Conservation (phyloP, 2,329 filamentous ascomycete species). For the Parascedosporium putredinis region DNA sequence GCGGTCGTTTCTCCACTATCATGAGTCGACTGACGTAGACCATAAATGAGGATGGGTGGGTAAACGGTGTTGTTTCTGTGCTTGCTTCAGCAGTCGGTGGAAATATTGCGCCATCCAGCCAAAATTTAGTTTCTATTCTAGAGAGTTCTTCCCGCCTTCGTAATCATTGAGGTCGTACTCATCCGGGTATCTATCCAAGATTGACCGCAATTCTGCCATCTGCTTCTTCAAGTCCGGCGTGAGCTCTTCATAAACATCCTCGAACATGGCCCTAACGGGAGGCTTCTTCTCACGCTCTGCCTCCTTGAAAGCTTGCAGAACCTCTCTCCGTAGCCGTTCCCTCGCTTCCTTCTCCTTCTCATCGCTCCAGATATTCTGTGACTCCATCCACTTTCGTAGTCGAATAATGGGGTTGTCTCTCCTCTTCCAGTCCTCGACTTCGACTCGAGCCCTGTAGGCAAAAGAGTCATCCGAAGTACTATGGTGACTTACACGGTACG, state of each 20-base stretch:
- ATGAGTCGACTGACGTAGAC: no score
- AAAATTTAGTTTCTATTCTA: background rate
- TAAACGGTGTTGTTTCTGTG: background rate
- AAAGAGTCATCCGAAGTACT: conserved; percentile 96
- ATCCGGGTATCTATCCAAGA: conserved; percentile 75
- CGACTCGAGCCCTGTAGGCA: conserved; percentile 83
- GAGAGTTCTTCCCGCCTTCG: conserved; percentile 55
- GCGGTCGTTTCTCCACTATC: no score
- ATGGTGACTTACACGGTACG: conserved; percentile 95
- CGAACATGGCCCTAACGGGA: conserved; percentile 61
- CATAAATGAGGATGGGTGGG: no score
- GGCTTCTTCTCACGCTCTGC: conserved; percentile 78
- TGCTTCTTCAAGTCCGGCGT: conserved; percentile 71
- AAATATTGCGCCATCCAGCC: background rate
- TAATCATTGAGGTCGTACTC: conserved; percentile 79
- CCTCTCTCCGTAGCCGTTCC: conserved; percentile 56
- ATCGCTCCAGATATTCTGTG: conserved; percentile 74
- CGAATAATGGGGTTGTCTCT: conserved; percentile 82
- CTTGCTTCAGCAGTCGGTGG: background rate
- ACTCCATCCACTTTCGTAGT: conserved; percentile 83
- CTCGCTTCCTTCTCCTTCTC: conserved; percentile 65
- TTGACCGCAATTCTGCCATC: conserved; percentile 58
- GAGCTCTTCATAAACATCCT: conserved; percentile 80
- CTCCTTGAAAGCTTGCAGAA: conserved; percentile 73
- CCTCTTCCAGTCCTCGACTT: conserved; percentile 93